Evolutionary conservation across 345 rosid genomes (phyloP), one percentile per base, ranked within the genome.

Genomic region (Kandelia obovata): DNA sequence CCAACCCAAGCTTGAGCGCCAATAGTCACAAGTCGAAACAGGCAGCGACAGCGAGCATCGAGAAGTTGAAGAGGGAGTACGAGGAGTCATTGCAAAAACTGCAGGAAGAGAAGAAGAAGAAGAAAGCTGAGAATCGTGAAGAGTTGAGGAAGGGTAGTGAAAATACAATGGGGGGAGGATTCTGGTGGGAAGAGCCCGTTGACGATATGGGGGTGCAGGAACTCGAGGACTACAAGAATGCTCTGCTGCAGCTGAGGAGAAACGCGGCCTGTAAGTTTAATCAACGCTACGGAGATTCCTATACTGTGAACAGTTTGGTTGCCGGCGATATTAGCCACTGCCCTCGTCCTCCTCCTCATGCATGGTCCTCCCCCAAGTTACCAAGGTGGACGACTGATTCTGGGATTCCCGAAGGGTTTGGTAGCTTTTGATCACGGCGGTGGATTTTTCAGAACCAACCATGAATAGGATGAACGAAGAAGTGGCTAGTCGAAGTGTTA

Each of bases 221-320:
- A 66, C 63, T 61, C 21, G 71, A 67, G 62, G 46, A 34, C 52
- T 68, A 28, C 25, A 73, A 53, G 43, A 32, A 28, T 21, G 53
- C 66, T 2, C 61, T 66, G 19, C 25, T 53, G 19, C 58, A 73
- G 21, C 21, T 73, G 32, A 39, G 60, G 56, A 61, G 61, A 56
- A 61, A 73, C 56, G 66, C 35, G 7, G 59, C 6, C 28, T 15
- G 30, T 10, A 56, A 25, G 30, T 3, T 25, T 11, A 16, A 25
- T 56, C 26, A 56, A 1, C 2, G 31, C 25, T 3, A 10, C 59
- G 30, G 59, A 25, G 28, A 56, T 11, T 56, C 19, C 31, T 10
- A 11, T 10, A 9, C 16, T 27, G 16, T 27, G 16, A 56, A 56
- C 59, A 25, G 28, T 27, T 56, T 56, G 59, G 17, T 56, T 4